Evolutionary conservation across 2,329 filamentous ascomycete genomes (phyloP).

Genomic region (Colletotrichum echinochloae): DNA sequence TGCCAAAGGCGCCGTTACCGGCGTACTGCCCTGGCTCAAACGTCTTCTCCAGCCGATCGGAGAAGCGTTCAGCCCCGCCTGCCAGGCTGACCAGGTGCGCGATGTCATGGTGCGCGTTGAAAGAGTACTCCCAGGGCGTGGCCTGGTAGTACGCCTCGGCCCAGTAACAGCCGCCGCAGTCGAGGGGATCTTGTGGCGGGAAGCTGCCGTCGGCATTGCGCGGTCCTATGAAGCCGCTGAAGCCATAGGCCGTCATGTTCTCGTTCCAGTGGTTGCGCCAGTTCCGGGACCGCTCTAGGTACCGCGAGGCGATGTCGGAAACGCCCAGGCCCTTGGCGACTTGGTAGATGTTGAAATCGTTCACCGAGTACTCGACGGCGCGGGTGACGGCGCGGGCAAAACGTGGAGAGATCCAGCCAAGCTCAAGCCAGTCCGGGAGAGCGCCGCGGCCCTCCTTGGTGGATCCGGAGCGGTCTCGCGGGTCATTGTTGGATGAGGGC

Average conservation of each 20-base stretch:
- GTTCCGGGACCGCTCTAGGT: conserved; percentile 72
- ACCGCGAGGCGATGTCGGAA: conserved; percentile 64
- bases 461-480: conserved; percentile 67
- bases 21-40: conserved; percentile 63
- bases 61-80: conserved; percentile 68
- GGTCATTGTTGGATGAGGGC: conserved; percentile 69
- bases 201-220: conserved; percentile 63
- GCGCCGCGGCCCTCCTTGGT: conserved; percentile 77
- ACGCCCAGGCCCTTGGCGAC: conserved; percentile 71
- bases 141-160: conserved; percentile 68
- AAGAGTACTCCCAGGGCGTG: conserved; percentile 73
- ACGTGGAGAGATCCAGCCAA: conserved; percentile 73
- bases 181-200: conserved; percentile 65
- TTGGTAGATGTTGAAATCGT: conserved; percentile 76
- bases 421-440: conserved; percentile 74
- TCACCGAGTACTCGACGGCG: conserved; percentile 75
- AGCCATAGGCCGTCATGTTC: conserved; percentile 66
- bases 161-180: conserved; percentile 76
- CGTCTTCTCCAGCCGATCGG: conserved; percentile 69
- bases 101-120: conserved; percentile 77
- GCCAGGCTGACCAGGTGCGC: conserved; percentile 63
- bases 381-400: conserved; percentile 72
- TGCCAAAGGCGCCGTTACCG: conserved; percentile 57
- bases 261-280: conserved; percentile 81
- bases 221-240: conserved; percentile 75